These are phyloP conservation scores for Lactarius indigo DNA, from an alignment of 768 basidiomycete genomes.

Conservation along the genomic window DNA sequence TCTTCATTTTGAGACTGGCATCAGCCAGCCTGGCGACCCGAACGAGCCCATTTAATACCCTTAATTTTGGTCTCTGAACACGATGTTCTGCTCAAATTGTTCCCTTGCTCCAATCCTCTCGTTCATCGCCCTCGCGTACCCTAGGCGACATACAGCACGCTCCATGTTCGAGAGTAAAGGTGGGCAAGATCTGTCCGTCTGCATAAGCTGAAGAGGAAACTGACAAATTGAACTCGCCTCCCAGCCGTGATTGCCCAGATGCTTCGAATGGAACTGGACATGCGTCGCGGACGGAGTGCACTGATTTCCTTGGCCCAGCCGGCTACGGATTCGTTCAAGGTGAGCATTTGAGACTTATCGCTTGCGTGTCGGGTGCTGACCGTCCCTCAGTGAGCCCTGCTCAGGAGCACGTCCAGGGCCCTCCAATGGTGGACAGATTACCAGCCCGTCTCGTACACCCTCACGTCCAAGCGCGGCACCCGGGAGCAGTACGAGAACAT, in stretches of 20 bases:
- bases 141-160: no score
- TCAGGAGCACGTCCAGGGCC: slow-evolving; percentile 53
- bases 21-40: no score
- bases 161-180: no score
- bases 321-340: slow-evolving; percentile 67
- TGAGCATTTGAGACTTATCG: slow-evolving; percentile 10
- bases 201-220: not conserved
- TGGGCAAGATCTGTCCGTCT: no score
- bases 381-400: slow-evolving; percentile 43
- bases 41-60: no score
- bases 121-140: no score
- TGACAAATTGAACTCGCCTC: not conserved
- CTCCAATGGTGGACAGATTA: slow-evolving; percentile 78
- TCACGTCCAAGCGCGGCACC: slow-evolving; percentile 64
- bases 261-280: slow-evolving; percentile 60
- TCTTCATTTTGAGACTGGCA: no score
- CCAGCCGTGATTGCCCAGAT: slow-evolving; percentile 61
- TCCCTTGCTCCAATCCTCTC: no score
- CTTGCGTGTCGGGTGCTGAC: not conserved
- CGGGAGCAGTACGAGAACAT: slow-evolving; percentile 46
- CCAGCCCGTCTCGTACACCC: slow-evolving; percentile 60
- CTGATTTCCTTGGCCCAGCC: slow-evolving; percentile 59
- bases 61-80: no score
- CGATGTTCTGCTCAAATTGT: no score
- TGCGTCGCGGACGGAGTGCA: slow-evolving; percentile 62